phyloP scores from a whole-genome alignment of 306 rosid species.

The Medicago lupulina region DNA sequence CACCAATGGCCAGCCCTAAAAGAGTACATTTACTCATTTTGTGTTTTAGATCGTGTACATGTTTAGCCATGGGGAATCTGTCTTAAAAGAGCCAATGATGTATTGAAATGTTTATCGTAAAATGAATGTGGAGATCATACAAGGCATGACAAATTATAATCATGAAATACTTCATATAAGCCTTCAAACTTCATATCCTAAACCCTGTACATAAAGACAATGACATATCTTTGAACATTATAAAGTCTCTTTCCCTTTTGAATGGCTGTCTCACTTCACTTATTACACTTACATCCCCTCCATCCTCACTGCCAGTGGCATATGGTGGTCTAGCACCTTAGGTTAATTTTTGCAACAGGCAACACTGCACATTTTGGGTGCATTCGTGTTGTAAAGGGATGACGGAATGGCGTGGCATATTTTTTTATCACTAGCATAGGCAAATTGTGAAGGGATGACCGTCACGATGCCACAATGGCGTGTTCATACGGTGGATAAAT shows the following conservation, averaged over 20 bases:
- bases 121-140: conserved; percentile 18
- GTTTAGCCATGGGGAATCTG: no score
- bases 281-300: background rate
- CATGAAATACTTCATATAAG: background rate
- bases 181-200: conserved; percentile 9
- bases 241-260: background rate
- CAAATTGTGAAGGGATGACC: background rate
- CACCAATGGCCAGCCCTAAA: conserved; percentile 11
- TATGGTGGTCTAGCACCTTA: conserved; percentile 6
- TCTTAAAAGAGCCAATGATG: no score
- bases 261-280: background rate
- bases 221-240: conserved; percentile 21
- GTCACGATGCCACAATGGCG: background rate
- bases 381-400: background rate
- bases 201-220: background rate
- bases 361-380: conserved; percentile 7
- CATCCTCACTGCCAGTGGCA: background rate
- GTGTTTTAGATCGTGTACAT: background rate
- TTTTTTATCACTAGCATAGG: background rate
- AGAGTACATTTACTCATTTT: no score
- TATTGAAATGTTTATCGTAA: conserved; percentile 17
- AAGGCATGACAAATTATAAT: conserved; percentile 1
- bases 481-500: background rate
- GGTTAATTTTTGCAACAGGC: background rate
- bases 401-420: background rate